Percentiles rank a stretch among this genome's conserved stretches.
Evolutionary conservation across 2,329 filamentous ascomycete genomes (phyloP).

Genomic region (Xylariaceae sp.): DNA sequence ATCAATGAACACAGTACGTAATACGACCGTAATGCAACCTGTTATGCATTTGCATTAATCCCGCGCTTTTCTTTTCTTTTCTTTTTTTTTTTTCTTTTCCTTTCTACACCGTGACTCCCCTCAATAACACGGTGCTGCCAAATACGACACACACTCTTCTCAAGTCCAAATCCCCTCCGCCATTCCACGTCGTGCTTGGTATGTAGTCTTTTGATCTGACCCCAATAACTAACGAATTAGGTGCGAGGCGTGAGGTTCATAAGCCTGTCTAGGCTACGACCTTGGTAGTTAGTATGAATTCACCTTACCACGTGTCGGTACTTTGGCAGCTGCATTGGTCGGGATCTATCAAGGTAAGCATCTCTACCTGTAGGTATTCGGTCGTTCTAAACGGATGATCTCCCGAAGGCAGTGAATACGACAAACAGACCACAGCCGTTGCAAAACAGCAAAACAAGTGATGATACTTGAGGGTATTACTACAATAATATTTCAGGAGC

Average conservation of each 20-base stretch:
- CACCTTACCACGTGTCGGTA: not conserved
- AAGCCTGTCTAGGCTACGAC: not conserved
- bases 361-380: not conserved
- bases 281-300: not conserved
- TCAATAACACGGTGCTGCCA: too few species aligned
- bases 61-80: too few species aligned
- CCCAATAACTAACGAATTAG: too few species aligned
- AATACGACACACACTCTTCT: too few species aligned
- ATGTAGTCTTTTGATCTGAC: too few species aligned
- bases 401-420: not conserved
- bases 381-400: not conserved
- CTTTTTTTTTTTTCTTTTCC: too few species aligned
- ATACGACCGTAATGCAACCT: too few species aligned
- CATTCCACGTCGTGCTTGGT: too few species aligned
- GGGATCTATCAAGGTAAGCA: conserved; percentile 2
- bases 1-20: too few species aligned
- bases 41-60: too few species aligned
- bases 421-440: not conserved
- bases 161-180: too few species aligned
- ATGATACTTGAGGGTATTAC: not conserved
- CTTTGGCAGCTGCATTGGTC: conserved; percentile 14
- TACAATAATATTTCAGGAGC: not conserved
- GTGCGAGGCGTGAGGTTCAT: not conserved
- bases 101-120: too few species aligned
- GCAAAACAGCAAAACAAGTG: not conserved